phyloP scores from a whole-genome alignment of 2,329 filamentous ascomycete species.

The Pseudogymnoascus sp. region DNA sequence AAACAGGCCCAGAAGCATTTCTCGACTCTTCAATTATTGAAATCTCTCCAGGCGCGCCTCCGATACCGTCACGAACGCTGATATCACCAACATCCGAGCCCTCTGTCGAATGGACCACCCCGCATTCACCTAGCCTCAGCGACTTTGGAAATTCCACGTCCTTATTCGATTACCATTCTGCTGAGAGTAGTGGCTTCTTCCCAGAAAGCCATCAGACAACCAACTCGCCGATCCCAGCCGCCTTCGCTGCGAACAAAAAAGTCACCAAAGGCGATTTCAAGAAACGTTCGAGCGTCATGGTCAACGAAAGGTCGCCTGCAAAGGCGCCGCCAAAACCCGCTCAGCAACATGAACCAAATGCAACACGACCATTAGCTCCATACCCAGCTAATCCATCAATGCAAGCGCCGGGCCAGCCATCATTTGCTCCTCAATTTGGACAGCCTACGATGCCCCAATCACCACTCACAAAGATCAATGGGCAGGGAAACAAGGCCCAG shows the following conservation, averaged over 20 bases:
- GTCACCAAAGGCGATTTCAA: conserved; percentile 12
- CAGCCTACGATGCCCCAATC: conserved; percentile 27
- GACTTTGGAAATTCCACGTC: conserved; percentile 28
- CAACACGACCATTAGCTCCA: conserved; percentile 15
- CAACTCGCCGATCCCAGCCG: conserved; percentile 15
- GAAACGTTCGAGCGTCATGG: conserved; percentile 22
- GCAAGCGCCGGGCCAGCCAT: conserved; percentile 2
- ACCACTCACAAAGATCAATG: conserved; percentile 17
- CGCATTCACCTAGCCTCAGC: conserved; percentile 18
- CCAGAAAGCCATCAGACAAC: conserved; percentile 14
- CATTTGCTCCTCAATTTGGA: conserved; percentile 25
- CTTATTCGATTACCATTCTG: conserved; percentile 18
- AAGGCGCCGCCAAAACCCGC: conserved; percentile 23
- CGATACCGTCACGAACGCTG: background rate
- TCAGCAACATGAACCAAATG: conserved; percentile 17
- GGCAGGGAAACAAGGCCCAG: conserved; percentile 15
- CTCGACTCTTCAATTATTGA: background rate
- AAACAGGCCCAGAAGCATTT: background rate
- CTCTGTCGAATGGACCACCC: conserved; percentile 14
- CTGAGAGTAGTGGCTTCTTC: conserved; percentile 4
- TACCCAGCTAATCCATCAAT: conserved; percentile 15
- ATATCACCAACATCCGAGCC: background rate
- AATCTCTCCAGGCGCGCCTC: background rate
- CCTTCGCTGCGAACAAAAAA: conserved; percentile 14
- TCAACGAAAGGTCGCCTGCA: conserved; percentile 28